A percentile compares a stretch with the other conserved stretches of the same genome.
Evolutionary conservation across 164 flowering plant genomes (phyloP).

Genomic region (Liriodendron chinense): DNA sequence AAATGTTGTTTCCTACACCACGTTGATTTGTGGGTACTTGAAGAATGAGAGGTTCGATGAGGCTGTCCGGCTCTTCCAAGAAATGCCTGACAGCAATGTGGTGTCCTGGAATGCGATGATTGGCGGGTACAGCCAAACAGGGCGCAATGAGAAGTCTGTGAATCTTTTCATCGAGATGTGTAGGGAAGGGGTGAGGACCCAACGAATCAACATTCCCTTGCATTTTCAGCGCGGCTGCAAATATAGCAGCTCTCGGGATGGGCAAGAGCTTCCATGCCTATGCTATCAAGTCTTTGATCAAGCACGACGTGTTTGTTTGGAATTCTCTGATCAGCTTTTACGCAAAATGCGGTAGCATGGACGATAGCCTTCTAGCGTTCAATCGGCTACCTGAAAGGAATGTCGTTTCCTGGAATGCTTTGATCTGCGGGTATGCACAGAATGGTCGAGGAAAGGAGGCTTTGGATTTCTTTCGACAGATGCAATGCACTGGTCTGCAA

Average conservation of each 20-base stretch:
- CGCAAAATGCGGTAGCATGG: constrained; percentile 86
- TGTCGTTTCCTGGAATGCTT: constrained; percentile 81
- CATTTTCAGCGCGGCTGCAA: constrained; percentile 62
- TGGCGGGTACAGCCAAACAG: constrained; percentile 70
- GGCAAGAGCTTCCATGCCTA: constrained; percentile 78
- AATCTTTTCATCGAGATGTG: constrained; percentile 66
- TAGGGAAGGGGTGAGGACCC: constrained; percentile 56
- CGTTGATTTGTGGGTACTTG: constrained; percentile 59
- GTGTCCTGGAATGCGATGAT: constrained; percentile 93
- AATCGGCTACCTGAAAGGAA: constrained; percentile 38
- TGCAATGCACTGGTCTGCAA: not conserved
- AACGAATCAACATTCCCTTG: constrained; percentile 57
- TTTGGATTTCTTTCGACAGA: constrained; percentile 17
- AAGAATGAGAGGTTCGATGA: constrained; percentile 50
- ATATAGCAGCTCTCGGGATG: constrained; percentile 63
- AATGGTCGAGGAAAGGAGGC: constrained; percentile 74
- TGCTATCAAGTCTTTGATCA: constrained; percentile 56
- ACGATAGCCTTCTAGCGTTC: constrained; percentile 59
- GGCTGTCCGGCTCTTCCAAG: constrained; percentile 41
- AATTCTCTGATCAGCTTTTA: constrained; percentile 76
- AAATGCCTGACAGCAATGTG: constrained; percentile 71
- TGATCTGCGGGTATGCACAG: constrained; percentile 78
- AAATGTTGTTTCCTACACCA: constrained; percentile 74
- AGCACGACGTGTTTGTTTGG: constrained; percentile 44
- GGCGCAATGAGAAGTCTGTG: constrained; percentile 72